These are phyloP conservation scores for Naganishia sp. DNA, from an alignment of 1,284 basidiomycete genomes.

Conservation along the genomic window DNA sequence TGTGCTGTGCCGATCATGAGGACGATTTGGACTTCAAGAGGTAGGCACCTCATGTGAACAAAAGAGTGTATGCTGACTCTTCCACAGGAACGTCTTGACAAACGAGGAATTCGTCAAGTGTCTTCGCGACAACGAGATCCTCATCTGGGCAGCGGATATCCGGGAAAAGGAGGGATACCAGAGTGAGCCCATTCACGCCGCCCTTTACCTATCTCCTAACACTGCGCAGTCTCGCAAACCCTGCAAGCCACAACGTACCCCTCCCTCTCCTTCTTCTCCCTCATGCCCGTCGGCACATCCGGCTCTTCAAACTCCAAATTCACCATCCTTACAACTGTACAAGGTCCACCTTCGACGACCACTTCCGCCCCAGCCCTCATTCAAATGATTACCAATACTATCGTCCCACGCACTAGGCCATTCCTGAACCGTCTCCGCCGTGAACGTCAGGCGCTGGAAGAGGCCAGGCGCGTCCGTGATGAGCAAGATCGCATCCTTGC, in stretches of 20 bases:
- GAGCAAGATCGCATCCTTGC: constrained; percentile 80
- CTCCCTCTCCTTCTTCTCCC: constrained; percentile 83
- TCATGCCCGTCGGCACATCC: constrained; percentile 64
- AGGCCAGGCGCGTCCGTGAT: constrained; percentile 69
- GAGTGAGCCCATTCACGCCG: constrained; percentile 58
- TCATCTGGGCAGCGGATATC: constrained; percentile 84
- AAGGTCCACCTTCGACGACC: constrained; percentile 65
- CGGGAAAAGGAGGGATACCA: constrained; percentile 78
- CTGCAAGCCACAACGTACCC: constrained; percentile 87
- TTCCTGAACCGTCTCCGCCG: constrained; percentile 67
- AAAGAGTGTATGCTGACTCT: neutral
- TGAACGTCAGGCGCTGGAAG: constrained; percentile 59
- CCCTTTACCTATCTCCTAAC: constrained; percentile 16
- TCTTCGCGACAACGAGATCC: constrained; percentile 68
- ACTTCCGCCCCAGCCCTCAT: constrained; percentile 67
- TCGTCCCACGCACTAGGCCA: constrained; percentile 75
- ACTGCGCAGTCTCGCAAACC: constrained; percentile 69
- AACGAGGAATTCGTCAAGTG: constrained; percentile 68
- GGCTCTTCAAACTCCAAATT: constrained; percentile 61
- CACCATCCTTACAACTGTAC: constrained; percentile 77
- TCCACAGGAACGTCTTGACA: constrained; percentile 68
- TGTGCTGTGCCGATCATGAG: constrained; percentile 90
- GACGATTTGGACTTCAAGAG: constrained; percentile 83
- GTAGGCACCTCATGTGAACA: constrained; percentile 50
- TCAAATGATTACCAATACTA: constrained; percentile 65